Evolutionary conservation across 2,329 filamentous ascomycete genomes (phyloP).

Genomic region (Triangularia setosa): DNA sequence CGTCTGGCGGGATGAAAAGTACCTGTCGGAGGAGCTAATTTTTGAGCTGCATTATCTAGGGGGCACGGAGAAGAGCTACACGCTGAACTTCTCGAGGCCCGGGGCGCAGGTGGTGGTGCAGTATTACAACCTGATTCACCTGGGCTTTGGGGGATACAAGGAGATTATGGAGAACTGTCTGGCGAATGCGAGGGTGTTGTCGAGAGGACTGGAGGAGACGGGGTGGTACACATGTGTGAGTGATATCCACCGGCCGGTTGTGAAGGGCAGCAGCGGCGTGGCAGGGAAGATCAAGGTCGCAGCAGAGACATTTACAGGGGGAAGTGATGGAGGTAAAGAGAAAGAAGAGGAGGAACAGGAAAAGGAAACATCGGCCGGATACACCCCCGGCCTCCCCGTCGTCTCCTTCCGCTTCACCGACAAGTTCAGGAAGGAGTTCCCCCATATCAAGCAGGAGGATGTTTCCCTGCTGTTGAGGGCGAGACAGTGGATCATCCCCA

Average conservation of each 20-base stretch:
- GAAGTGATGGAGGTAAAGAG: too few species aligned
- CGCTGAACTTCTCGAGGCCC: slow-evolving; percentile 68
- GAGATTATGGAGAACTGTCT: slow-evolving; percentile 71
- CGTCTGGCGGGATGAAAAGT: slow-evolving; percentile 62
- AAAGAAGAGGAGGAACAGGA: slow-evolving; percentile 19
- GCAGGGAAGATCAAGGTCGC: slow-evolving; percentile 12
- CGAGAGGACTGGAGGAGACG: slow-evolving; percentile 59
- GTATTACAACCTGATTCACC: slow-evolving; percentile 69
- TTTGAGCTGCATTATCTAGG: slow-evolving; percentile 70
- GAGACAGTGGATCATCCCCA: slow-evolving; percentile 68
- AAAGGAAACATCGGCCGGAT: slow-evolving; percentile 54
- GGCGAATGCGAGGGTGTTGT: slow-evolving; percentile 60
- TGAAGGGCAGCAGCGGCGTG: slow-evolving; percentile 30
- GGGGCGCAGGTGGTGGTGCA: slow-evolving; percentile 67
- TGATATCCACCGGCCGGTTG: slow-evolving; percentile 57
- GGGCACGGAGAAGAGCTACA: slow-evolving; percentile 67
- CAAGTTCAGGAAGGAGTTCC: slow-evolving; percentile 56
- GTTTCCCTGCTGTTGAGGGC: slow-evolving; percentile 60
- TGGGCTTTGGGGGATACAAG: slow-evolving; percentile 63
- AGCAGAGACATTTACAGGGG: neutral
- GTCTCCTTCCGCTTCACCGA: slow-evolving; percentile 64
- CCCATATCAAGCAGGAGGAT: slow-evolving; percentile 60
- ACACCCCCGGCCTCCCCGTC: slow-evolving; percentile 62
- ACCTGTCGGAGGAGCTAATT: slow-evolving; percentile 63
- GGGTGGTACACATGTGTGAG: slow-evolving; percentile 63